phyloP scores from a whole-genome alignment of 1,139 yeast species.

The Candida glucosophila region DNA sequence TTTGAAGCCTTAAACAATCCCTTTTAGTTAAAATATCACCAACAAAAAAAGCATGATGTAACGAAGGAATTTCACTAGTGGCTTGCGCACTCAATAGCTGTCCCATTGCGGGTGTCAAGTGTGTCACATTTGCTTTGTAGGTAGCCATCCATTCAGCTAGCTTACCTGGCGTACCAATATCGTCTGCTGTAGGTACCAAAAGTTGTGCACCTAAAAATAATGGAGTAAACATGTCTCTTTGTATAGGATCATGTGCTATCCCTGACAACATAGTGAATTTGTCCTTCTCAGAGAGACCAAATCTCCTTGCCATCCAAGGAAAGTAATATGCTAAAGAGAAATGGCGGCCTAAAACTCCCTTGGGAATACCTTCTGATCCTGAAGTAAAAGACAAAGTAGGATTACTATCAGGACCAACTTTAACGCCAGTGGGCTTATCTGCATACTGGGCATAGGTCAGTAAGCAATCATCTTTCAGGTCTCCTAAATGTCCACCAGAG shows the following conservation, averaged over 20 bases:
- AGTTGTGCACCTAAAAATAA: slow-evolving; percentile 89
- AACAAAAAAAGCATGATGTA: slow-evolving; percentile 96
- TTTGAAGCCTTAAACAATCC: slow-evolving; percentile 87
- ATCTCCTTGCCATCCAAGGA: slow-evolving; percentile 95
- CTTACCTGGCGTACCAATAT: slow-evolving; percentile 96
- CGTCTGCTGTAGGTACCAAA: slow-evolving; percentile 91
- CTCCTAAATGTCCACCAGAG: slow-evolving; percentile 42
- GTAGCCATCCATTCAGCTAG: slow-evolving; percentile 96
- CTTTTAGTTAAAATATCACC: slow-evolving; percentile 96
- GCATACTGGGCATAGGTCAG: slow-evolving; percentile 35
- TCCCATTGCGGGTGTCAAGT: slow-evolving; percentile 99
- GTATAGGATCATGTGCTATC: slow-evolving; percentile 98
- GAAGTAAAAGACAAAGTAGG: slow-evolving; percentile 97
- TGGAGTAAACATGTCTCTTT: slow-evolving; percentile 98
- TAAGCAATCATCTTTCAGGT: slow-evolving; percentile 39
- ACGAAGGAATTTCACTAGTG: slow-evolving; percentile 71
- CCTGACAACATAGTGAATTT: slow-evolving; percentile 96
- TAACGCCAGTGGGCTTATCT: slow-evolving; percentile 68
- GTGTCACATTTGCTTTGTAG: slow-evolving; percentile 91
- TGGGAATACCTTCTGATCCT: slow-evolving; percentile 97
- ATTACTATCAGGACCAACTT: slow-evolving; percentile 95
- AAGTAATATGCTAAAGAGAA: slow-evolving; percentile 93
- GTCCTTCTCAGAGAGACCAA: slow-evolving; percentile 70
- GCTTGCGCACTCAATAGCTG: slow-evolving; percentile 96
- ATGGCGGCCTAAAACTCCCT: slow-evolving; percentile 97